A percentile compares a stretch with the other conserved stretches of the same genome.
These are phyloP conservation scores for Penicillium sp. DNA, from an alignment of 2,329 filamentous ascomycete genomes.

Conservation along the genomic window DNA sequence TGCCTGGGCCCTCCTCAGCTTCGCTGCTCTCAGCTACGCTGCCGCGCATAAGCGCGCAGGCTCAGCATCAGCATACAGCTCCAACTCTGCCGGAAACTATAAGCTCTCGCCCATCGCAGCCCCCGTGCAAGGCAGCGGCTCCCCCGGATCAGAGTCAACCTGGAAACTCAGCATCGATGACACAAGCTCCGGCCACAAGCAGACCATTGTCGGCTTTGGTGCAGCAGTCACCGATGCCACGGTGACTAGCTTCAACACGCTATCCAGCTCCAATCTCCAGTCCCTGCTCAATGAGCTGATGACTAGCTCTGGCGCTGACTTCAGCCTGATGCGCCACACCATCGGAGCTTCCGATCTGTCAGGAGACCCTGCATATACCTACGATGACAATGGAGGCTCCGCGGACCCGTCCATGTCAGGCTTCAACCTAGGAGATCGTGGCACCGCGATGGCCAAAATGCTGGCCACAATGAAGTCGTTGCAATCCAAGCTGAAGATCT, in stretches of 20 bases:
- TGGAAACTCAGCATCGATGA: constrained; percentile 32
- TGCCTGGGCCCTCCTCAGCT: constrained; percentile 8
- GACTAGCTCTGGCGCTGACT: constrained; percentile 37
- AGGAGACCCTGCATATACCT: constrained; percentile 37
- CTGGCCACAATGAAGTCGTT: constrained; percentile 40
- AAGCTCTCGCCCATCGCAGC: constrained; percentile 25
- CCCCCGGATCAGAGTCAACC: constrained; percentile 24
- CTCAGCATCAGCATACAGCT: constrained; percentile 29
- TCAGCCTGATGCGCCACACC: constrained; percentile 45
- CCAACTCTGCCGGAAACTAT: constrained; percentile 30
- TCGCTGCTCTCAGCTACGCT: constrained; percentile 18
- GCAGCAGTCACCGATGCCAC: constrained; percentile 44
- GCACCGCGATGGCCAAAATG: constrained; percentile 41
- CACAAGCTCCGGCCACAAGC: constrained; percentile 29
- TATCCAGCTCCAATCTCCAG: constrained; percentile 32
- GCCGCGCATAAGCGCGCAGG: constrained; percentile 19
- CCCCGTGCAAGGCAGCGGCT: constrained; percentile 23
- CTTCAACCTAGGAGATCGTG: constrained; percentile 38
- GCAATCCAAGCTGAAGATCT: constrained; percentile 37
- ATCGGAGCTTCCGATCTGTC: constrained; percentile 43
- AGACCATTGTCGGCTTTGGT: constrained; percentile 39
- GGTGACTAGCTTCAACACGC: constrained; percentile 37
- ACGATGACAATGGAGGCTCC: constrained; percentile 42
- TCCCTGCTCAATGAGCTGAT: constrained; percentile 39
- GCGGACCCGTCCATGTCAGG: constrained; percentile 34